Conservation (phyloP, 208 protist species). For the Trypanosoma avium region DNA sequence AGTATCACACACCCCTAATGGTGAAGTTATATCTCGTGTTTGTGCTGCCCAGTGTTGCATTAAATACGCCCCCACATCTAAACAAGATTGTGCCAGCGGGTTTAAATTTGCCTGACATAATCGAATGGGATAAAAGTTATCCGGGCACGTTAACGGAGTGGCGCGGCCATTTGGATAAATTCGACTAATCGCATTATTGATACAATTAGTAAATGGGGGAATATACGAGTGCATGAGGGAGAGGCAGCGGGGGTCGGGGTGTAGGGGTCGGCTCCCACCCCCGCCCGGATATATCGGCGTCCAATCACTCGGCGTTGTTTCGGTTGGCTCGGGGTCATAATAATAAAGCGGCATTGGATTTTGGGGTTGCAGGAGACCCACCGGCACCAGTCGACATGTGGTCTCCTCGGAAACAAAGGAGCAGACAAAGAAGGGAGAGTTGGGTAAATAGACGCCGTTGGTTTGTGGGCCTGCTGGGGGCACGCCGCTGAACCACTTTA, state of each 20-base stretch:
- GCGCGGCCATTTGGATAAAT: conserved; percentile 15
- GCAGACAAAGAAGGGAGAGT: conserved; percentile 4
- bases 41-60: conserved; percentile 7
- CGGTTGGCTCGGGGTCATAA: conserved; percentile 15
- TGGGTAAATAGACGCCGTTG: neutral
- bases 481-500: conserved; percentile 10
- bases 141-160: conserved; percentile 4
- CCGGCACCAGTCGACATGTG: conserved; percentile 7
- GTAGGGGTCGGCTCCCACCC: conserved; percentile 6
- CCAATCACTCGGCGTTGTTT: conserved; percentile 11
- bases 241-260: conserved; percentile 8
- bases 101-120: neutral
- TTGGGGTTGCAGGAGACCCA: neutral
- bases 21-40: conserved; percentile 3
- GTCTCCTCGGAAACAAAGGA: neutral
- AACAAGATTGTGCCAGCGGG: neutral
- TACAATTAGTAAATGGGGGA: conserved; percentile 15
- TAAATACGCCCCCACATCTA: conserved; percentile 13
- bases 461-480: neutral
- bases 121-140: neutral
- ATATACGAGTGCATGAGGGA: conserved; percentile 7
- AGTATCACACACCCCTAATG: conserved; percentile 18
- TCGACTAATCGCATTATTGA: neutral
- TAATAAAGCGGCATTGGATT: neutral
- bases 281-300: conserved; percentile 11